Percentiles rank a stretch among this genome's conserved stretches.
phyloP scores from a whole-genome alignment of 1,284 basidiomycete species.

The Tilletia setariae region DNA sequence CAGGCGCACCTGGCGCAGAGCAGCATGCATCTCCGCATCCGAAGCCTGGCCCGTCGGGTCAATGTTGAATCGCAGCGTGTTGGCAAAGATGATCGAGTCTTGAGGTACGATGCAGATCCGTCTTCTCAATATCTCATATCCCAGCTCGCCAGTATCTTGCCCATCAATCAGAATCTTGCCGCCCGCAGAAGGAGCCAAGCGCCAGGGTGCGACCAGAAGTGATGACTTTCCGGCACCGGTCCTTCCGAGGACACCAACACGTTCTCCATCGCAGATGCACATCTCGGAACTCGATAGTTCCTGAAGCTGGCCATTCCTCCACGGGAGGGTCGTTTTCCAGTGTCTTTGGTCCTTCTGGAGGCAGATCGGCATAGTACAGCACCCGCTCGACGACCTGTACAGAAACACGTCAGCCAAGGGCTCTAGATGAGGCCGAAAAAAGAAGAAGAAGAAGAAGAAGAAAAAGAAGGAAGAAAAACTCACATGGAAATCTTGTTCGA shows the following conservation, averaged over 20 bases:
- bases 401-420: no score
- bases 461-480: no score
- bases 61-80: conserved; percentile 66
- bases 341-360: conserved; percentile 74
- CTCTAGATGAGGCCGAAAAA: no score
- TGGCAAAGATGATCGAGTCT: conserved; percentile 70
- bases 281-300: conserved; percentile 34
- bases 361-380: conserved; percentile 71
- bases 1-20: conserved; percentile 33
- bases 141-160: conserved; percentile 62
- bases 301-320: conserved; percentile 18
- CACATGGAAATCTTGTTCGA: conserved; percentile 18
- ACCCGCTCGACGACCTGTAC: conserved; percentile 65
- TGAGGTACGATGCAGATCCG: conserved; percentile 76
- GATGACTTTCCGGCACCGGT: conserved; percentile 36
- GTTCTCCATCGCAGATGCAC: conserved; percentile 64
- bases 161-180: conserved; percentile 34
- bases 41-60: conserved; percentile 71
- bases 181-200: conserved; percentile 57
- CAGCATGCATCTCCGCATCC: conserved; percentile 42
- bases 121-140: conserved; percentile 58
- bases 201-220: conserved; percentile 27
- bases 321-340: not conserved
- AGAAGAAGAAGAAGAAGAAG: no score
- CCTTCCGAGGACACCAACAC: conserved; percentile 44